Evolutionary conservation across 441 rosid species (phyloP).

Genomic region (Pelargonium fulgidum): DNA sequence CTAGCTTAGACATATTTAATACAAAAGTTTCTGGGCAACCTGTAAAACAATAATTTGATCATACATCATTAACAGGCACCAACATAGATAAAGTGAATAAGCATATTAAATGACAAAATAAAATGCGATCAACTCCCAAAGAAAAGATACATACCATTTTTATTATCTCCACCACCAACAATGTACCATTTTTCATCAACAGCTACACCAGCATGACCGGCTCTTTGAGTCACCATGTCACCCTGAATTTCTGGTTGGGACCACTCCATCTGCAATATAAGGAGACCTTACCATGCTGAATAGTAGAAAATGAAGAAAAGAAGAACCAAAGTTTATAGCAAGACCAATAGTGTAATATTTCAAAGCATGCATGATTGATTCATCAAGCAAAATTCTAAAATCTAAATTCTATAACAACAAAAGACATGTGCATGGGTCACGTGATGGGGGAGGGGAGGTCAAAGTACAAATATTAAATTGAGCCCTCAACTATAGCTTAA

Average conservation of each 20-base stretch:
- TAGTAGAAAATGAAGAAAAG: background rate
- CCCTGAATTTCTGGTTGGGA: conserved; percentile 81
- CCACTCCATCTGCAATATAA: conserved; percentile 78
- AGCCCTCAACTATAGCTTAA: no score
- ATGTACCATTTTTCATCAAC: conserved; percentile 80
- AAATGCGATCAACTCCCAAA: conserved; percentile 7
- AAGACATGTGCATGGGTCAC: no score
- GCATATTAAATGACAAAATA: conserved; percentile 13
- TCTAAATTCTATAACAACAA: background rate
- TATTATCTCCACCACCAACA: conserved; percentile 95
- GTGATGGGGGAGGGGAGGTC: no score
- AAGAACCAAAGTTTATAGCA: background rate
- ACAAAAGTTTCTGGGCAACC: conserved; percentile 83
- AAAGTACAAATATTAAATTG: no score
- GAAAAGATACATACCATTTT: conserved; percentile 51
- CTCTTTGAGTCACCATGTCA: conserved; percentile 69
- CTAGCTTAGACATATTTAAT: conserved; percentile 80
- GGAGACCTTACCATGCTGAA: conserved; percentile 10
- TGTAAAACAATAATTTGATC: conserved; percentile 23
- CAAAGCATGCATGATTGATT: background rate
- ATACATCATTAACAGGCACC: background rate
- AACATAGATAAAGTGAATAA: background rate
- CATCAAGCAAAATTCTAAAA: background rate
- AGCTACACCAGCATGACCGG: conserved; percentile 82
- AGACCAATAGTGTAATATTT: background rate